Evolutionary conservation across 768 basidiomycete genomes (phyloP), one percentile per base, ranked within the genome.

Genomic region (Collybia mongolica): DNA sequence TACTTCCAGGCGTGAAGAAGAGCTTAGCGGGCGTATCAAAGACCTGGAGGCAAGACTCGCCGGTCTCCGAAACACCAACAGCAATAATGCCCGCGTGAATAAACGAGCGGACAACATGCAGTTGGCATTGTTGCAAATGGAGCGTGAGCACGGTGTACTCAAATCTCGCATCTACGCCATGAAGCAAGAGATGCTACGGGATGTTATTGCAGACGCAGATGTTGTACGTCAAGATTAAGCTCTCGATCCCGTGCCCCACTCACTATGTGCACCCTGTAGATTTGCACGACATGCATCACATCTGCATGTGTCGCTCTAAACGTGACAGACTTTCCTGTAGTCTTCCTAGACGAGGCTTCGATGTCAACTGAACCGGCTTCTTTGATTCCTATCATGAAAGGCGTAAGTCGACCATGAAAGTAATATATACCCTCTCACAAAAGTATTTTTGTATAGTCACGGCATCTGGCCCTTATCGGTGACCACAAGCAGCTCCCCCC

Each of bases 401-500:
- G 94, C 8, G 90, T 93, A 72, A 49, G 89, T 82, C 37, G 49
- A 49, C 51, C 49, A 36, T n/a, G 20, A 52, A 23, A 54, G 46
- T 40, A 41, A 44, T 55, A 23, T 32, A 36, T 18, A 17, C 23
- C 22, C 39, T 26, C 20, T 22, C 44, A 55, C 54, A 29, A 59
- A 22, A 46, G n/a, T n/a, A n/a, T n/a, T 17, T 52, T 40, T 46
- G 26, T 20, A 18, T 60, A 94, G 92, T 86, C 86, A 6, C 77
- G 73, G 45, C 94, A 97, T 59, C 75, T 92, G 26, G 82, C 92
- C 1, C 80, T 98, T 40, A 95, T 98, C 58, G 94, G 94, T n/a
- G 94, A 98, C 69, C 94, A 98, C 68, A 96, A 96, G 61, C 94
- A 98, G 63, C 75, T 98, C 8, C 93, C 94, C 6, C 93, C 94